Conservation (phyloP, 176 grass and related monocot genomes). For the Carex cristatella region DNA sequence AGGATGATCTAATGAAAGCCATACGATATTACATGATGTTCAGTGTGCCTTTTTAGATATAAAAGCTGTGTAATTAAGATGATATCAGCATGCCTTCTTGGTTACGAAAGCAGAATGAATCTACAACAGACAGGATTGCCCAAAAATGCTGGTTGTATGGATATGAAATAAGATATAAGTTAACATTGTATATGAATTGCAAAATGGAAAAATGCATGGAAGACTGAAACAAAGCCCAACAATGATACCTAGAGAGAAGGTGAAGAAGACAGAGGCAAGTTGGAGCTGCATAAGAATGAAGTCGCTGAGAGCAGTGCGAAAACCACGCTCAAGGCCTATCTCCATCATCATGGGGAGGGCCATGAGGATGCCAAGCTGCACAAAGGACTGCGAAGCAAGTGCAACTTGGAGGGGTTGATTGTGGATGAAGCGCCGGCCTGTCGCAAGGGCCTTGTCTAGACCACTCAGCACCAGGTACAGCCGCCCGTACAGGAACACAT, state of each 20-base stretch:
- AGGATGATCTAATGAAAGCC: background rate
- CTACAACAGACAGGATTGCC: background rate
- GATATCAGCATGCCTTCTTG: background rate
- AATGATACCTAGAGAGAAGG: slow-evolving; percentile 70
- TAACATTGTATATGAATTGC: background rate
- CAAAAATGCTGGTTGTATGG: background rate
- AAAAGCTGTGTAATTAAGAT: background rate
- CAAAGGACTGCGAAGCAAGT: slow-evolving; percentile 90
- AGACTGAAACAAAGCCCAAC: background rate
- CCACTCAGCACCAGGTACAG: slow-evolving; percentile 96
- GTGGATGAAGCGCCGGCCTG: slow-evolving; percentile 68
- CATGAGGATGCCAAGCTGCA: slow-evolving; percentile 95
- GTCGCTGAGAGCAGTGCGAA: slow-evolving; percentile 90
- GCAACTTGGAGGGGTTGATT: slow-evolving; percentile 88
- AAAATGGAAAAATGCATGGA: background rate
- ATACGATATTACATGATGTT: background rate
- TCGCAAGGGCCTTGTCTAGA: slow-evolving; percentile 70
- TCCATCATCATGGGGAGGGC: slow-evolving; percentile 99
- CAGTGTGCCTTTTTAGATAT: background rate
- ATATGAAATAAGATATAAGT: background rate
- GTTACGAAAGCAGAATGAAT: background rate
- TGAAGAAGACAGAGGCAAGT: slow-evolving; percentile 96
- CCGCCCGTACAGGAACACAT: slow-evolving; percentile 95
- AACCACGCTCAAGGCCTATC: slow-evolving; percentile 89
- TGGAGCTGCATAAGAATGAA: slow-evolving; percentile 98